A percentile compares a stretch with the other conserved stretches of the same genome.
These are phyloP conservation scores for Butyriboletus appendiculatus DNA, from an alignment of 1,284 basidiomycete genomes.

Conservation along the genomic window DNA sequence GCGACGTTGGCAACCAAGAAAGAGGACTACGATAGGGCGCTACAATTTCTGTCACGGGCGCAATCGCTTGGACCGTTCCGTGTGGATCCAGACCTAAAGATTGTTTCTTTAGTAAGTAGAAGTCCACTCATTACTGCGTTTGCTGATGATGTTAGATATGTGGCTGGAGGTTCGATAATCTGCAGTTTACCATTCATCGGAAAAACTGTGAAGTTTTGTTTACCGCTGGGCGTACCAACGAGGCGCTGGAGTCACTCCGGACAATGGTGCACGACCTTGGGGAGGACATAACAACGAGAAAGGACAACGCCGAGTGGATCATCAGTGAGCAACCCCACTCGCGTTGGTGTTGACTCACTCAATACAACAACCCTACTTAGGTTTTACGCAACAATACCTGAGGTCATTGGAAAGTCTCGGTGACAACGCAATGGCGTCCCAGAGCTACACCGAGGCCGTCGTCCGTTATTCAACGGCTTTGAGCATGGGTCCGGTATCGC, in stretches of 20 bases:
- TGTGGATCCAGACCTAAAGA: neutral
- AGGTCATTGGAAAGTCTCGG: neutral
- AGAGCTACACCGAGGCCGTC: constrained; percentile 7
- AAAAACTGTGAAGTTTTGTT: constrained; percentile 4
- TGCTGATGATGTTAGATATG: constrained; percentile 8
- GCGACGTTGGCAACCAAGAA: neutral
- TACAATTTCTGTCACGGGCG: neutral
- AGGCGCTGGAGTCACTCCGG: neutral
- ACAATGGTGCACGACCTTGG: neutral
- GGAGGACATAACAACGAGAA: neutral
- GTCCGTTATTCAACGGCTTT: constrained; percentile 2
- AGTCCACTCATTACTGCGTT: neutral
- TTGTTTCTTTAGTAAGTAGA: constrained; percentile 3
- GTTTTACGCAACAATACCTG: constrained; percentile 1
- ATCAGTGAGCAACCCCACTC: neutral
- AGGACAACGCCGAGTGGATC: constrained; percentile 8
- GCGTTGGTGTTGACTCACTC: neutral
- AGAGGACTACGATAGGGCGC: neutral
- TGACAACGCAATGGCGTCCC: neutral
- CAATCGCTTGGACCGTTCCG: constrained; percentile 7
- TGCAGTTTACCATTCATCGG: neutral
- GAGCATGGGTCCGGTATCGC: neutral
- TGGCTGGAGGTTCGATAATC: constrained; percentile 13
- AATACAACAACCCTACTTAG: neutral
- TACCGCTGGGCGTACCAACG: neutral